A percentile compares a stretch with the other conserved stretches of the same genome.
Evolutionary conservation across 2,329 filamentous ascomycete species (phyloP).

Genomic region (Calycina marina): DNA sequence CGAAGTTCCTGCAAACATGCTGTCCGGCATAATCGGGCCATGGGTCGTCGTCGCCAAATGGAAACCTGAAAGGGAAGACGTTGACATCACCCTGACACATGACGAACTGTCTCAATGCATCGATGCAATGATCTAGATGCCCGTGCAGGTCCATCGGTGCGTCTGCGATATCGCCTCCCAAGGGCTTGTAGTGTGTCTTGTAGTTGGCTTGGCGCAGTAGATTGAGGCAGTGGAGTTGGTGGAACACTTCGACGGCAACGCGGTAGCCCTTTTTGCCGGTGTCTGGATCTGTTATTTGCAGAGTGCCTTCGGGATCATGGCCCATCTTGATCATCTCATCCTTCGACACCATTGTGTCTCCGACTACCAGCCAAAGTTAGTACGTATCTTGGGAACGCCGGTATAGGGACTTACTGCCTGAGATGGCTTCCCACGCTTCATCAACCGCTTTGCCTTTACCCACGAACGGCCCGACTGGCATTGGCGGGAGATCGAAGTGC

Average conservation of each 20-base stretch:
- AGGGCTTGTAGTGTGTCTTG: constrained; percentile 32
- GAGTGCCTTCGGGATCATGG: constrained; percentile 33
- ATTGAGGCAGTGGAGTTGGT: constrained; percentile 27
- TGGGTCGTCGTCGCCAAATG: constrained; percentile 29
- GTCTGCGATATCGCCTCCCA: constrained; percentile 34
- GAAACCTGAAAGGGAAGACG: constrained; percentile 37
- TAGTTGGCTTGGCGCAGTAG: constrained; percentile 30
- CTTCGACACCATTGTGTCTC: constrained; percentile 43
- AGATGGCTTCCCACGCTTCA: constrained; percentile 39
- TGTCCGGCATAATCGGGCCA: constrained; percentile 36
- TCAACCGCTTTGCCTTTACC: constrained; percentile 42
- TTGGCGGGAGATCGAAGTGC: constrained; percentile 33
- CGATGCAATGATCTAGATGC: constrained; percentile 37
- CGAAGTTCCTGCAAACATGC: constrained; percentile 39
- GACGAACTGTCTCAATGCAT: constrained; percentile 35
- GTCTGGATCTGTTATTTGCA: constrained; percentile 39
- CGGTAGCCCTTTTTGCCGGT: constrained; percentile 43
- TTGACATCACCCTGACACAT: constrained; percentile 41
- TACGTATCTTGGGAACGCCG: not conserved
- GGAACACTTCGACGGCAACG: constrained; percentile 32
- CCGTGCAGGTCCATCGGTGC: constrained; percentile 28
- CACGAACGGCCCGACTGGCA: constrained; percentile 32
- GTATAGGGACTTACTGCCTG: constrained; percentile 23
- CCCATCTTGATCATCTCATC: constrained; percentile 35
- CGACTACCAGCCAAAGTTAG: constrained; percentile 27